Evolutionary conservation across 345 rosid genomes (phyloP), one percentile per base, ranked within the genome.

Genomic region (Gossypium australe): DNA sequence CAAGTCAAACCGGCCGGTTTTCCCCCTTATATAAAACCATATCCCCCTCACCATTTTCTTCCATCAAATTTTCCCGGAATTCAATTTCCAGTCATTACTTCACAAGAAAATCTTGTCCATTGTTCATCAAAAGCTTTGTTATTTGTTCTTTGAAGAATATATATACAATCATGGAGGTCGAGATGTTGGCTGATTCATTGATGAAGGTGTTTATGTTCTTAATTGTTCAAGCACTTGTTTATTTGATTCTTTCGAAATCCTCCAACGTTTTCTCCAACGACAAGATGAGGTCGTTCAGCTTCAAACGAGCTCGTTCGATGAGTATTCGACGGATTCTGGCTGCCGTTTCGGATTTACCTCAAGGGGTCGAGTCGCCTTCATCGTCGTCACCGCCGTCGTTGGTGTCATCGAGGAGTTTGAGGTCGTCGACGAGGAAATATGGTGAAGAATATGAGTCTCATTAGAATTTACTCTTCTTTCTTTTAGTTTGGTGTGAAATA

Each of bases 261-360:
- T 85, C 93, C 4, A 70, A 83, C 25, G 63, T 85, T 66, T 89
- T 85, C 85, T 83, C 86, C 71, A 80, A 81, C 63, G 81, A 27
- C 3, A 60, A 65, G 74, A 78, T 43, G 78, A 76, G 82, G 17
- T 84, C 92, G 0, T 71, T 80, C 43, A 79, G 92, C 80, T 86
- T 87, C 85, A 82, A 64, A 44, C 82, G 82, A 2, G 85, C 88
- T 22, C 86, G 88, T 11, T 88, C 92, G 2, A 56, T 64, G 38
- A 86, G 92, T 84, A 80, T 89, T 75, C 84, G 83, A 20, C 75
- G 87, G n/a, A 68, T 89, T 18, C 77, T 89, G 18, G 90, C 85
- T 8, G 73, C 79, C 73, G 41, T 86, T 38, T 81, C 88, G 9
- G 94, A 88, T 77, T 18, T 82, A 16, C 90, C 89, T 0, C 56